These are phyloP conservation scores for Wickerhamomyces silvicola DNA, from an alignment of 805 yeast species.

Conservation along the genomic window DNA sequence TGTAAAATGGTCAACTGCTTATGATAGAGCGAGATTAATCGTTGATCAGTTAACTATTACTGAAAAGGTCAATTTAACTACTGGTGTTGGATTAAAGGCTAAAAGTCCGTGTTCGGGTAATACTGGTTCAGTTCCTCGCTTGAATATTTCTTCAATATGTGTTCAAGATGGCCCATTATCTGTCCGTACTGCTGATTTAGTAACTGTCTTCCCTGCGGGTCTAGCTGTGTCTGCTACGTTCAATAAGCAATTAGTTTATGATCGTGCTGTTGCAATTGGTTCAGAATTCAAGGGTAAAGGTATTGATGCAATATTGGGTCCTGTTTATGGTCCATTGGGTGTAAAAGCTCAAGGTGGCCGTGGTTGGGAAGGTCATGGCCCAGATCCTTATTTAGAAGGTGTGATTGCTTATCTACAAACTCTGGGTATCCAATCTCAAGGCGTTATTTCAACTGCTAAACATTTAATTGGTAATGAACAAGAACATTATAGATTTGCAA, in stretches of 20 bases:
- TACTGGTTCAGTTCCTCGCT: constrained; percentile 48
- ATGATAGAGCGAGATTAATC: constrained; percentile 40
- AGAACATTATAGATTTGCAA: constrained; percentile 47
- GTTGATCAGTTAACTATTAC: constrained; percentile 45
- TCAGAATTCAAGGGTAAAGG: constrained; percentile 45
- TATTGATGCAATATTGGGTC: constrained; percentile 47
- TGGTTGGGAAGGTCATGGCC: constrained; percentile 55
- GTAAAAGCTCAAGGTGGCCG: constrained; percentile 53
- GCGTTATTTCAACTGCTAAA: constrained; percentile 48
- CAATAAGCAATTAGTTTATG: constrained; percentile 40
- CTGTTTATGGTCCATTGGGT: constrained; percentile 51
- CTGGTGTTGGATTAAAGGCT: constrained; percentile 54
- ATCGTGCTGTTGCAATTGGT: constrained; percentile 50
- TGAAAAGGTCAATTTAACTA: constrained; percentile 53
- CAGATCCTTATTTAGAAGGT: constrained; percentile 55
- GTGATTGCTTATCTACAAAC: constrained; percentile 44
- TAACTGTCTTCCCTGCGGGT: constrained; percentile 48
- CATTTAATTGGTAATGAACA: constrained; percentile 55
- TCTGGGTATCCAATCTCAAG: constrained; percentile 46
- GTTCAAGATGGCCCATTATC: constrained; percentile 56
- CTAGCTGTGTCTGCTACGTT: constrained; percentile 49
- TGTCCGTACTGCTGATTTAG: constrained; percentile 44
- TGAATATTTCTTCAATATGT: constrained; percentile 45
- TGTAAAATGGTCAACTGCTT: constrained; percentile 47
- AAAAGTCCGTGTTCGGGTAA: constrained; percentile 55